Evolutionary conservation across 2,329 filamentous ascomycete genomes (phyloP), one percentile per base, ranked within the genome.

Genomic region (Aureobasidium leucospermi): DNA sequence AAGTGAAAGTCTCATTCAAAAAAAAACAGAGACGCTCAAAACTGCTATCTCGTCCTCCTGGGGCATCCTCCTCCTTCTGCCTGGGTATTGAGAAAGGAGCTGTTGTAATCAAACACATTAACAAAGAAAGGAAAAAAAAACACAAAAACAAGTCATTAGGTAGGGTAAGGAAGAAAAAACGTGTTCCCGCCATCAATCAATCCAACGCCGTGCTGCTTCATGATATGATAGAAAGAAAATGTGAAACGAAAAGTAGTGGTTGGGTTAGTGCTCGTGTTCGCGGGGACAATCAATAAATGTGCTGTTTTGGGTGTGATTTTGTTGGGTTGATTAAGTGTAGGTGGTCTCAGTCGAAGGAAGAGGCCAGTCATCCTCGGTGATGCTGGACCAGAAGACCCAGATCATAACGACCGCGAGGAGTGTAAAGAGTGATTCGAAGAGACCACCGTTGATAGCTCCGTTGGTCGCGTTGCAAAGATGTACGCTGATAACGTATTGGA

Each of bases 351-450:
- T 71, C 34, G 69, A 67, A 16, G 80, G 78, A 73, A 82, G 79
- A 2, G 92, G 90, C 94, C 94, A 99, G 77, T 96, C 93, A 69
- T 99, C 94, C 75, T 99, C 94, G 15, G 94, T 99, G 68, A 99
- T 99, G 76, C 91, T 96, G 48, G 91, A 96, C 94, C 94, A 99
- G 79, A 99, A 99, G 60, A 89, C 74, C 92, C 94, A 99, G 64
- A 96, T 77, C 75, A 85, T 85, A 16, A 90, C 80, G 4, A 99
- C 90, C 0, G 92, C 81, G 11, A 93, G 76, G 0, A 96, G 79
- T 0, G 92, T 97, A 76, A 99, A 97, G 6, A 97, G 78, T 0
- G 92, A 96, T 73, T 96, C 84, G 73, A 99, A 99, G 0, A 99
- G 76, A 6, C 93, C 85, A 52, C 94, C 94, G 70, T 99, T 93